A percentile compares a stretch with the other conserved stretches of the same genome.
phyloP scores from a whole-genome alignment of 2,329 filamentous ascomycete genomes.

The Ophiostoma montium region DNA sequence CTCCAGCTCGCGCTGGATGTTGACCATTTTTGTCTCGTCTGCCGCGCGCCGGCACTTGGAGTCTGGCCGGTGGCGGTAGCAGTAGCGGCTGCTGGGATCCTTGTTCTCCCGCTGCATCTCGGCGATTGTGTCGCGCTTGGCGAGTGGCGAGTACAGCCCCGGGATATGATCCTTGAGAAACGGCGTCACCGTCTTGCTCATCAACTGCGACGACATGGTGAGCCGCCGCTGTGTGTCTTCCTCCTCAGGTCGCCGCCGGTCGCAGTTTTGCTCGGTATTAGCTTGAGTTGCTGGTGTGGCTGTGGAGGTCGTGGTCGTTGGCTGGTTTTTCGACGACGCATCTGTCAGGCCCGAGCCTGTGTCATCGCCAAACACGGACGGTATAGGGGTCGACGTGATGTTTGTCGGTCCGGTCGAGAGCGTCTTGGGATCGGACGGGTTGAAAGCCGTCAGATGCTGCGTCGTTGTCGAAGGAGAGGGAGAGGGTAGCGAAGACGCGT shows the following conservation, averaged over 20 bases:
- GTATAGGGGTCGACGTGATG: neutral
- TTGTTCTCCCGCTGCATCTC: conserved; percentile 26
- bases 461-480: conserved; percentile 1
- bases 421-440: conserved; percentile 9
- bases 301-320: neutral
- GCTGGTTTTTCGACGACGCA: neutral
- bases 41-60: conserved; percentile 85
- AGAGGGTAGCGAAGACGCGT: neutral
- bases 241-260: conserved; percentile 35
- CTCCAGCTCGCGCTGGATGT: conserved; percentile 80
- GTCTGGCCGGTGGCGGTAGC: conserved; percentile 88
- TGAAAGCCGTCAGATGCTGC: conserved; percentile 6
- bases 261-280: conserved; percentile 30
- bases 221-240: conserved; percentile 34
- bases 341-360: conserved; percentile 2
- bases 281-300: neutral
- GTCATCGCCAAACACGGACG: neutral
- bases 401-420: conserved; percentile 5
- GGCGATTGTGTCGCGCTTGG: conserved; percentile 36
- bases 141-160: conserved; percentile 69
- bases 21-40: conserved; percentile 92
- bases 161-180: conserved; percentile 89
- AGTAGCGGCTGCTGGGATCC: conserved; percentile 74
- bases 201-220: conserved; percentile 50
- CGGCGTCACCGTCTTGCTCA: conserved; percentile 66